A percentile compares a stretch with the other conserved stretches of the same genome.
phyloP scores from a whole-genome alignment of 2,329 filamentous ascomycete species.

The Alternaria arbusti region DNA sequence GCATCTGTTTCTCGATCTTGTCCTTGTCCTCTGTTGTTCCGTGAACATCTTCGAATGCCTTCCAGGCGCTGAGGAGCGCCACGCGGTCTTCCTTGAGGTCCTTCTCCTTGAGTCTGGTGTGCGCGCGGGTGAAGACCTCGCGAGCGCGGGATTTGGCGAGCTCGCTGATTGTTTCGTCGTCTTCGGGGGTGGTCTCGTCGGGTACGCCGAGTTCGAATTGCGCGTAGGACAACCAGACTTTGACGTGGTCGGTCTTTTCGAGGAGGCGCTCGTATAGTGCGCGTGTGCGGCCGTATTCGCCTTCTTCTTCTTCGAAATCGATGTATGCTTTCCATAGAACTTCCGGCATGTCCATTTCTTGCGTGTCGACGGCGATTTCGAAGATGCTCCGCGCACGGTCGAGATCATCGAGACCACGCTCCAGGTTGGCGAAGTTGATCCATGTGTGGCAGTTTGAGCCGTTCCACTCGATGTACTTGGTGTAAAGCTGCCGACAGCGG shows the following conservation, averaged over 20 bases:
- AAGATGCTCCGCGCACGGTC: constrained; percentile 90
- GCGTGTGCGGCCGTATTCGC: constrained; percentile 83
- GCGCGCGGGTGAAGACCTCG: constrained; percentile 81
- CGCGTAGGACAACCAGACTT: constrained; percentile 99
- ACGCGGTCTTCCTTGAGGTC: constrained; percentile 94
- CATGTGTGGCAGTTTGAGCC: constrained; percentile 88
- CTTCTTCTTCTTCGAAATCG: constrained; percentile 96
- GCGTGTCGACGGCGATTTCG: constrained; percentile 84
- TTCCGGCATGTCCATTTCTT: constrained; percentile 93
- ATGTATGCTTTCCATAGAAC: constrained; percentile 98
- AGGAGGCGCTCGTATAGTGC: constrained; percentile 87
- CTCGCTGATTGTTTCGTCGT: constrained; percentile 70
- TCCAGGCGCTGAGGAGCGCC: constrained; percentile 87
- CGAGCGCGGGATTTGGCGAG: constrained; percentile 83
- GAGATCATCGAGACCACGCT: constrained; percentile 87
- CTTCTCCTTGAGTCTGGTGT: constrained; percentile 85
- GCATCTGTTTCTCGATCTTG: constrained; percentile 91
- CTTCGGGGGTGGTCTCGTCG: constrained; percentile 67
- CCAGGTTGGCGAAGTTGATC: constrained; percentile 95
- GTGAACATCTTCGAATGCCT: constrained; percentile 87
- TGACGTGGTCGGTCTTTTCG: constrained; percentile 96
- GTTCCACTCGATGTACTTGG: constrained; percentile 94
- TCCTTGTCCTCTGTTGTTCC: constrained; percentile 77
- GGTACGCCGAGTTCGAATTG: constrained; percentile 96
- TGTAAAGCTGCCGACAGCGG: constrained; percentile 87